Conservation (phyloP, 352 stramenopile species). For the Globisporangium spiculum region DNA sequence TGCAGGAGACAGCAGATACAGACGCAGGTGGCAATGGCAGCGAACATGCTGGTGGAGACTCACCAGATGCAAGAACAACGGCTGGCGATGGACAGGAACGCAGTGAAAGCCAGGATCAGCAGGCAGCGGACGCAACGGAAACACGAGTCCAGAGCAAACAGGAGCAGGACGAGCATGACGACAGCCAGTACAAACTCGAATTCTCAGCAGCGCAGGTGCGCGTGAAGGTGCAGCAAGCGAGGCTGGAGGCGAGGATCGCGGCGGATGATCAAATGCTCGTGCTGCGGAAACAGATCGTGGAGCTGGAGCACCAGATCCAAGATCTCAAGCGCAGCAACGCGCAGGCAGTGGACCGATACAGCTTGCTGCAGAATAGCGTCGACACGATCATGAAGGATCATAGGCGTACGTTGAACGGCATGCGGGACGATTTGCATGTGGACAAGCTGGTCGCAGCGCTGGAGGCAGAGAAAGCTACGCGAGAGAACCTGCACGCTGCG, state of each 20-base stretch:
- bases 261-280: conserved; percentile 43
- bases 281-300: conserved; percentile 43
- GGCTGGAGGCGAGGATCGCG: conserved; percentile 50
- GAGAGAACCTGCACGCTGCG: conserved; percentile 31
- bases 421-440: conserved; percentile 40
- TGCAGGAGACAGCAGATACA: not conserved
- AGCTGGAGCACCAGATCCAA: conserved; percentile 27
- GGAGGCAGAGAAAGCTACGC: conserved; percentile 49
- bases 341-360: conserved; percentile 25
- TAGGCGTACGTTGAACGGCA: conserved; percentile 47
- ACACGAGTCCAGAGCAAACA: not conserved
- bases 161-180: not conserved
- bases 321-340: conserved; percentile 19
- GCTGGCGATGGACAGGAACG: not conserved
- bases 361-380: conserved; percentile 31
- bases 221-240: conserved; percentile 50
- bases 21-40: not conserved
- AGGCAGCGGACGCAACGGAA: not conserved
- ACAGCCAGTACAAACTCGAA: conserved; percentile 22
- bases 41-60: not conserved
- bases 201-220: conserved; percentile 54
- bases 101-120: not conserved
- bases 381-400: conserved; percentile 47
- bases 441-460: conserved; percentile 52
- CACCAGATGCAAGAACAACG: not conserved